Conservation (phyloP, 2,329 filamentous ascomycete species). For the Cladobotryum protrusum region DNA sequence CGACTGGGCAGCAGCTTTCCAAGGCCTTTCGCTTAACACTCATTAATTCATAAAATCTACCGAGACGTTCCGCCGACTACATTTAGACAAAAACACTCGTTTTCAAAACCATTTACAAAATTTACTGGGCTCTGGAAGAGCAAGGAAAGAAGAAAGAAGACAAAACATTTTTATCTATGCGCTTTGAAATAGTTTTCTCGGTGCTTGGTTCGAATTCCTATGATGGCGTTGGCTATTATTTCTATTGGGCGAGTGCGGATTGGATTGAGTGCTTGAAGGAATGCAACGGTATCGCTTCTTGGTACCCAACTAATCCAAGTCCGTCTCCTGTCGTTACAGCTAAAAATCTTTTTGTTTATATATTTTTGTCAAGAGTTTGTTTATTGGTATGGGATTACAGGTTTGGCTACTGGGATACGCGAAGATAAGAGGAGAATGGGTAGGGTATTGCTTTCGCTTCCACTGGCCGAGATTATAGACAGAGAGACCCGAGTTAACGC, state of each 20-base stretch:
- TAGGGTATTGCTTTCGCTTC: conserved; percentile 22
- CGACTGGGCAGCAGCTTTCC: conserved; percentile 60
- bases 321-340: conserved; percentile 5
- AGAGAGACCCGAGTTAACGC: conserved; percentile 22
- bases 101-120: not conserved
- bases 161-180: conserved; percentile 4
- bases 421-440: conserved; percentile 13
- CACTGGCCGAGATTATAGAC: conserved; percentile 31
- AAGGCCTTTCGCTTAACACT: conserved; percentile 66
- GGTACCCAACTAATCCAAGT: not conserved
- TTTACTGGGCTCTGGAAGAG: conserved; percentile 2
- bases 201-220: not conserved
- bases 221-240: not conserved
- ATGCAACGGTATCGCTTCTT: not conserved
- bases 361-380: conserved; percentile 7
- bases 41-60: conserved; percentile 31
- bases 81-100: conserved; percentile 9
- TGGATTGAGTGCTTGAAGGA: too few relatives aligned
- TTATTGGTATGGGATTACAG: conserved; percentile 9
- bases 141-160: conserved; percentile 9
- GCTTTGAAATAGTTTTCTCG: not conserved
- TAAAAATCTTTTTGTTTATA: conserved; percentile 6
- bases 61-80: conserved; percentile 1
- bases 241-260: too few relatives aligned
- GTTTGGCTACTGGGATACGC: conserved; percentile 12